Conservation (phyloP, 1,139 yeast genomes). For the Magnusiomyces sp. region DNA sequence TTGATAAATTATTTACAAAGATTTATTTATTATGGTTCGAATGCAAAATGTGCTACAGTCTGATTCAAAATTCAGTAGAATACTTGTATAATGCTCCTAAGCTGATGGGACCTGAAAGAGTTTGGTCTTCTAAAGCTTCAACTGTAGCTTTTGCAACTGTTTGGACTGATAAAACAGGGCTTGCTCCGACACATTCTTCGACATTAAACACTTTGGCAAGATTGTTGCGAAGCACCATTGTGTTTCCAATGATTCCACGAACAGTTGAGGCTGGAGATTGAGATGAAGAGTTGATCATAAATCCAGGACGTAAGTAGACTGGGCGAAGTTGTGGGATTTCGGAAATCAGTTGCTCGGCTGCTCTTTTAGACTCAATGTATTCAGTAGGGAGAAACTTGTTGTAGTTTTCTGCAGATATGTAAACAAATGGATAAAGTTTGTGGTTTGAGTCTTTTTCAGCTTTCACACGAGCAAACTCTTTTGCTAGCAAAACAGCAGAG, state of each 20-base stretch:
- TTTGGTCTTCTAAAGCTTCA: constrained; percentile 44
- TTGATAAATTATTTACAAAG: no score
- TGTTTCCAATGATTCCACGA: no score
- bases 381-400: constrained; percentile 56
- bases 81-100: constrained; percentile 37
- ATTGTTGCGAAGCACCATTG: constrained; percentile 13
- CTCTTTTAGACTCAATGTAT: constrained; percentile 66
- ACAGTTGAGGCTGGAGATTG: constrained; percentile 29
- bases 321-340: constrained; percentile 40
- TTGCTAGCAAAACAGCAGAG: constrained; percentile 60
- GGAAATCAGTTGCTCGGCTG: constrained; percentile 56
- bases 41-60: no score
- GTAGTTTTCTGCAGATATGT: constrained; percentile 71
- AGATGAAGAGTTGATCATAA: constrained; percentile 53
- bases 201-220: constrained; percentile 9
- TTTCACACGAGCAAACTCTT: constrained; percentile 37
- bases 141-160: constrained; percentile 55
- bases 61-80: constrained; percentile 14
- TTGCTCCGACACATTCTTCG: constrained; percentile 28
- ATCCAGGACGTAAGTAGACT: constrained; percentile 68
- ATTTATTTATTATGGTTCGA: no score
- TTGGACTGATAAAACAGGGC: constrained; percentile 64
- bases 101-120: constrained; percentile 49
- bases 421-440: constrained; percentile 45
- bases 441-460: constrained; percentile 12